Percentiles rank a stretch among this genome's conserved stretches.
phyloP scores from a whole-genome alignment of 2,329 filamentous ascomycete genomes.

The Calonectria fujianensis region DNA sequence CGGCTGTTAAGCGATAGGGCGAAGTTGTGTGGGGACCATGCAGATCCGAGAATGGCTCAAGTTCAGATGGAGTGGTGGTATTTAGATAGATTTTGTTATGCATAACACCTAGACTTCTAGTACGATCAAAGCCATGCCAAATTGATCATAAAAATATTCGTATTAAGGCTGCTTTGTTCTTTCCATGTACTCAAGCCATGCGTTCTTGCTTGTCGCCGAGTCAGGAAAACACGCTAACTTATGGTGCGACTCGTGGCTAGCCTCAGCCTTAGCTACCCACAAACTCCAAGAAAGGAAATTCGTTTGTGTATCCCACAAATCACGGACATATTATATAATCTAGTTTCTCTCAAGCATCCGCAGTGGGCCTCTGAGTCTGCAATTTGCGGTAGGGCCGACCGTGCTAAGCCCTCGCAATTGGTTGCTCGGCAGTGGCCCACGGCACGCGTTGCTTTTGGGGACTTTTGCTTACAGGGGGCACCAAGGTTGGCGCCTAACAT shows the following conservation, averaged over 20 bases:
- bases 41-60: background rate
- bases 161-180: background rate
- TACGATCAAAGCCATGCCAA: background rate
- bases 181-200: too few relatives aligned
- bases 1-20: slow-evolving; percentile 1
- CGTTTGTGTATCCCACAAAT: slow-evolving; percentile 7
- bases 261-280: background rate
- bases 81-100: background rate
- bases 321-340: slow-evolving; percentile 2
- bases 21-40: slow-evolving; percentile 1
- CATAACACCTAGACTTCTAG: too few relatives aligned
- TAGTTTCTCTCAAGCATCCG: background rate
- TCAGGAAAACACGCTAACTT: background rate
- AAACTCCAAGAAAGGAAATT: slow-evolving; percentile 9
- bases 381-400: background rate
- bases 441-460: background rate
- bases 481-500: background rate
- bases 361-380: background rate
- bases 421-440: background rate
- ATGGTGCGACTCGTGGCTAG: background rate
- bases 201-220: background rate
- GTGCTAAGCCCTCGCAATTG: background rate
- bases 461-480: slow-evolving; percentile 2
- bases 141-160: background rate
- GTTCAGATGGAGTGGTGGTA: background rate